Conservation (phyloP, 108 stramenopile genomes). For the Aurantiochytrium sp. region DNA sequence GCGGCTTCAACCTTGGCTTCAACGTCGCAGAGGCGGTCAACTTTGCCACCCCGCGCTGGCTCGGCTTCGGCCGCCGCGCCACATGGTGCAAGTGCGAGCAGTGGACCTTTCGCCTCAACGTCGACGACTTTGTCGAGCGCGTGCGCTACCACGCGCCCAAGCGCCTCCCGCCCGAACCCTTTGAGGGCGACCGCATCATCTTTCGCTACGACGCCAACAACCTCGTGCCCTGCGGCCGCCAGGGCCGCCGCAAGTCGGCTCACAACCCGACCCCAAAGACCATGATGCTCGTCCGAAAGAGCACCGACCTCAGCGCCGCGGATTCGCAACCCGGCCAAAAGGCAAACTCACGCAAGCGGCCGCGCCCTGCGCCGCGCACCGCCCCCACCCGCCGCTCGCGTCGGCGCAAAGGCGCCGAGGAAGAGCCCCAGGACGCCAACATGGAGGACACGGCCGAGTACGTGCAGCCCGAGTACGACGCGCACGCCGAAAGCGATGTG, state of each 20-base stretch:
- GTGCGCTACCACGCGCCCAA: not conserved
- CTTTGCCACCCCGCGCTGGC: conserved; percentile 89
- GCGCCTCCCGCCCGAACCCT: not conserved
- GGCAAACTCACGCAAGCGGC: no score
- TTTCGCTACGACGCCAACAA: not conserved
- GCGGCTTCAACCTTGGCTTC: conserved; percentile 95
- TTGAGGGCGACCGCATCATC: not conserved
- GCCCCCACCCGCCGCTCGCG: no score
- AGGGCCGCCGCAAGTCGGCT: not conserved
- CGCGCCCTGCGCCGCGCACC: no score
- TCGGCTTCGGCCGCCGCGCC: conserved; percentile 71
- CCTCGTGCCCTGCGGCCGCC: not conserved
- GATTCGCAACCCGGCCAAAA: no score
- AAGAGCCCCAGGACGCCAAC: no score
- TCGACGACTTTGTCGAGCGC: conserved; percentile 2
- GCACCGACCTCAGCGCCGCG: no score
- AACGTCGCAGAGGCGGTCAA: conserved; percentile 95
- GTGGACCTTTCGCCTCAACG: conserved; percentile 16
- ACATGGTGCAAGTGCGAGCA: conserved; percentile 79
- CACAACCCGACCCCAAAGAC: not conserved
- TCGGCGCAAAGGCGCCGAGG: no score
- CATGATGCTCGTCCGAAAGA: not conserved
- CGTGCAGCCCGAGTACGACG: no score
- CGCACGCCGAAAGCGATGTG: no score
- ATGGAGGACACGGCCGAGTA: no score